These are phyloP conservation scores for Candida dajiaensis DNA, from an alignment of 805 yeast genomes.

Conservation along the genomic window DNA sequence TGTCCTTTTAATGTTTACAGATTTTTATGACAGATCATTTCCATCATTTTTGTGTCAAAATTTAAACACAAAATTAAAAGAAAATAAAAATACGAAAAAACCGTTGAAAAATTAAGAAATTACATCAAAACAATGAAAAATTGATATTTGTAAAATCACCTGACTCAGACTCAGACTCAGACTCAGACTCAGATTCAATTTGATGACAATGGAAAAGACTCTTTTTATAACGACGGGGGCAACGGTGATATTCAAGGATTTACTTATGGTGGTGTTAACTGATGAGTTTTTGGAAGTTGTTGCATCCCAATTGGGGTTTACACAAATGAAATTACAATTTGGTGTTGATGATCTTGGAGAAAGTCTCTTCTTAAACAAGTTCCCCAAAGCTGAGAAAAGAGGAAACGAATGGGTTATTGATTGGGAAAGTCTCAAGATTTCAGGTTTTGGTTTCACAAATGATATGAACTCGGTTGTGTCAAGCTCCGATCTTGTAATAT, in stretches of 20 bases:
- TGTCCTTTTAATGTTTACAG: no score
- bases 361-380: conserved; percentile 15
- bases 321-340: conserved; percentile 48
- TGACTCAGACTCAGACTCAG: no score
- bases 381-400: neutral
- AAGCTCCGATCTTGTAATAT: conserved; percentile 54
- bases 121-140: no score
- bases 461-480: conserved; percentile 37
- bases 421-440: conserved; percentile 23
- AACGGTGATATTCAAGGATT: conserved; percentile 68
- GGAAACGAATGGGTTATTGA: neutral
- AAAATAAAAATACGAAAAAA: neutral
- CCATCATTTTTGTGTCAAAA: neutral
- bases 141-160: no score
- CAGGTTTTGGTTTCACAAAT: conserved; percentile 43
- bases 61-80: no score
- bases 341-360: conserved; percentile 36
- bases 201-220: conserved; percentile 4
- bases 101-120: neutral
- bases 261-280: conserved; percentile 42
- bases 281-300: conserved; percentile 31
- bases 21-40: no score
- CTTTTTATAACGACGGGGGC: conserved; percentile 82
- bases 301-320: conserved; percentile 31
- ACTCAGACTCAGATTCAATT: neutral